Evolutionary conservation across 805 yeast genomes (phyloP), one percentile per base, ranked within the genome.

Genomic region (Yamadazyma ubonensis): DNA sequence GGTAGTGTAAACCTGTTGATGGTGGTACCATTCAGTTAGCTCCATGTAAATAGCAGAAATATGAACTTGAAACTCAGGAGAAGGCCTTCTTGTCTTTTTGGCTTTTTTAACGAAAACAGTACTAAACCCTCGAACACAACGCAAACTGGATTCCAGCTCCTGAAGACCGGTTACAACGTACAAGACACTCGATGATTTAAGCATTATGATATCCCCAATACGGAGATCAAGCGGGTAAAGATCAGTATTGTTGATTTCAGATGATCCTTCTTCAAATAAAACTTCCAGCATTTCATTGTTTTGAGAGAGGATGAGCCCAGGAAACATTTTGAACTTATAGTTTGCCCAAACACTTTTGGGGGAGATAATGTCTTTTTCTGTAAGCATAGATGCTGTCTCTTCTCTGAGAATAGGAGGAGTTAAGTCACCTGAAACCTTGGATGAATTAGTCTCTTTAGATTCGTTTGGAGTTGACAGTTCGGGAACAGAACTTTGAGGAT

Each of bases 101-200:
- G 16, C 19, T 11, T 26, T 20, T 8, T 36, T 51, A 5, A 69
- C 57, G 45, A 62, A 59, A 2, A 79, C 73, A 0, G 69, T 61
- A 51, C 80, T 79, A 50, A 65, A 82, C 0, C 89, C 89, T 46
- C 88, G 62, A 41, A 79, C 65, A 52, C 88, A 82, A 35, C 67
- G 57, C 5, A n/a, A n/a, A n/a, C n/a, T n/a, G n/a, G n/a, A 81
- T 69, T 0, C 47, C 46, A 12, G 55, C 49, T 6, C 44, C 45
- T 6, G 56, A 51, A 82, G 54, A 0, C 81, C 85, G 1, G 72
- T 65, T 2, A 82, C 76, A 5, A 45, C 39, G 49, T 67, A 77
- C 5, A 54, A 54, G 1, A 54, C 46, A 6, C 55, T 52, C 2
- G 56, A 49, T 16, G 45, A 51, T 10, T 61, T 57, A 21, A 71